These are phyloP conservation scores for Cetradonia linearis DNA, from an alignment of 495 filamentous ascomycete genomes.

Conservation along the genomic window DNA sequence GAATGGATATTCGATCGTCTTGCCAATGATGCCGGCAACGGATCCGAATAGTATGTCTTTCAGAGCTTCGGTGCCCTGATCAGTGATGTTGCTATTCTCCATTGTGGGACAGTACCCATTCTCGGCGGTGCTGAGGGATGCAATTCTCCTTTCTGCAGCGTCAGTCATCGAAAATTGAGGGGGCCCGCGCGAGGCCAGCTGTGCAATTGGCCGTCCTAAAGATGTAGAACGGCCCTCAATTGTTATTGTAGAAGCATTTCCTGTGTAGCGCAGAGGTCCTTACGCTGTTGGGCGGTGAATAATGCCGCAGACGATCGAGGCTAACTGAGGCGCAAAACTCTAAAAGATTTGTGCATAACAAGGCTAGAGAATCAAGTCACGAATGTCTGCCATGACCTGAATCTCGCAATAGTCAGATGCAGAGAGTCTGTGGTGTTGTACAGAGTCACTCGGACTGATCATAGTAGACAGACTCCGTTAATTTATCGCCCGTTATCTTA, in stretches of 20 bases:
- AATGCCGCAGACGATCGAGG: neutral
- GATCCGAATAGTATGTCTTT: slow-evolving; percentile 81
- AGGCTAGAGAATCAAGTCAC: neutral
- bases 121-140: slow-evolving; percentile 8
- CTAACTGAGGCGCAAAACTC: neutral
- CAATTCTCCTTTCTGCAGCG: slow-evolving; percentile 7
- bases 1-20: slow-evolving; percentile 95
- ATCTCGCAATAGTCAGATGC: neutral
- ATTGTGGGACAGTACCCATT: neutral
- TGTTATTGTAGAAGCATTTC: slow-evolving; percentile 14
- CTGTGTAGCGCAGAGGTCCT: neutral
- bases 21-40: slow-evolving; percentile 78
- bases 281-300: neutral
- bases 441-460: no score
- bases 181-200: neutral
- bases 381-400: neutral
- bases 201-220: slow-evolving; percentile 15
- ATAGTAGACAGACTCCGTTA: neutral
- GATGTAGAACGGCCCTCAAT: slow-evolving; percentile 15
- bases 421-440: neutral
- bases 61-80: slow-evolving; percentile 48
- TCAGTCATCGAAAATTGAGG: slow-evolving; percentile 12
- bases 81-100: neutral
- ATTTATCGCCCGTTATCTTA: slow-evolving; percentile 3
- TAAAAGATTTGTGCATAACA: neutral